These are phyloP conservation scores for Zygosaccharomyces bisporus DNA, from an alignment of 805 yeast species.

Conservation along the genomic window DNA sequence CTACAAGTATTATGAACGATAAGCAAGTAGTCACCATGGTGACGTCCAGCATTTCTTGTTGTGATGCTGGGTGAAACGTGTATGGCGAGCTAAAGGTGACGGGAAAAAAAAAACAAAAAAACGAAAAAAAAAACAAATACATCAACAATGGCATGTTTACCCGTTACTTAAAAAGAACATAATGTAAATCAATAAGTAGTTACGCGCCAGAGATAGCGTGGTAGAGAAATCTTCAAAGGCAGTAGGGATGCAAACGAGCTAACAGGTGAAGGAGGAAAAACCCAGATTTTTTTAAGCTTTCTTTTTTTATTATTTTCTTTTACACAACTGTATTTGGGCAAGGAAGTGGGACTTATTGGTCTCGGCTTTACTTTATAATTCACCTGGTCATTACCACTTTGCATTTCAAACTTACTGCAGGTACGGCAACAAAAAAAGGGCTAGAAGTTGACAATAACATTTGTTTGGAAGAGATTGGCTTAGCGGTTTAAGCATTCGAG, in stretches of 20 bases:
- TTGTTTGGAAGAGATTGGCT: not conserved
- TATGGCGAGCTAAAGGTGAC: not conserved
- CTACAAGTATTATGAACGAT: not conserved
- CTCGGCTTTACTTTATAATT: not conserved
- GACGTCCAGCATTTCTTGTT: not conserved
- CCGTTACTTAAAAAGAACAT: not conserved
- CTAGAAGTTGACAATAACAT: not conserved
- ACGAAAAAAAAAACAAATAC: not conserved
- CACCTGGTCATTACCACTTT: not conserved
- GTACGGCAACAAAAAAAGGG: not conserved
- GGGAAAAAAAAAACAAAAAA: constrained; percentile 1
- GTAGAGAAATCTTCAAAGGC: not conserved
- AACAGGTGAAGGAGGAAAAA: not conserved
- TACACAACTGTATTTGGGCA: not conserved
- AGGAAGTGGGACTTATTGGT: not conserved
- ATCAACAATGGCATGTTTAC: constrained; percentile 1
- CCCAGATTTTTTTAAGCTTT: not conserved
- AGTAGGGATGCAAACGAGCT: not conserved
- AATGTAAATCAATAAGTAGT: constrained; percentile 2
- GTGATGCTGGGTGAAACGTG: not conserved
- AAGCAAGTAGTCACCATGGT: not conserved
- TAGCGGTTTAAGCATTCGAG: not conserved
- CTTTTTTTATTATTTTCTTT: not conserved
- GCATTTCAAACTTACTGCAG: not conserved
- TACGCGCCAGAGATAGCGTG: constrained; percentile 1